Base-by-base conservation (phyloP, 202 grass and related monocot genomes). In the Dendrocalamus latiflorus region DNA sequence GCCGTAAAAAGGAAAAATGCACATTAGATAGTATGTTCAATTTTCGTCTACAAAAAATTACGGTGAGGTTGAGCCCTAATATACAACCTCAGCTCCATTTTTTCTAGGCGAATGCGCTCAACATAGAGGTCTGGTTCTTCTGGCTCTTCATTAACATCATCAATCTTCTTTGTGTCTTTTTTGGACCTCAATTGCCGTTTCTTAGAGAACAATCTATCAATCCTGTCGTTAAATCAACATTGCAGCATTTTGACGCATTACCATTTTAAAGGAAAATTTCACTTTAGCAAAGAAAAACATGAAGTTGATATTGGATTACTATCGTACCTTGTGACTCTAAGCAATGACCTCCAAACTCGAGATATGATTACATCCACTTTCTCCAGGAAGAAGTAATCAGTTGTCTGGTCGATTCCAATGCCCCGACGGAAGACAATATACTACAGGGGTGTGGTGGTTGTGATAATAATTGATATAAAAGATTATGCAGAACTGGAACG, bases 351-450 rank as follows among this genome's bases (percentile, higher is more conserved):
- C 96, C 96, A 98, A 72, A 81, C 75, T 56, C 91, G 89, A 6
- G 91, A 93, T 80, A 98, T 84, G 42, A 98, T 91, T 55, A 98
- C 84, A 87, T 98, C 87, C 37, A 98, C 78, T 89, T 98, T 98
- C 75, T 91, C 93, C 83, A 93, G 82, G 75, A 93, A 83, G 82
- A 98, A 98, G 65, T 89, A 98, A 60, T 95, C 85, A 33, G 89
- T 90, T 76, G 91, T 98, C 53, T 0, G 44, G 81, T 98, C 96
- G 72, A 89, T 85, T 57, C 93, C 96, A 74, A 95, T 92, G 39
- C 93, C 96, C 61, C 96, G 91, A 16, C 96, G 91, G 83, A 98
- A 98, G 43, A 98, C 68, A 68, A 98, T 83, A 80, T 87, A 98
- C 96, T 98, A 78, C 54, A 86, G 75, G 66, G n/a, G 70, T 24